Base-by-base conservation (phyloP, 2,329 filamentous ascomycete species). In the Trichophyton equinum region DNA sequence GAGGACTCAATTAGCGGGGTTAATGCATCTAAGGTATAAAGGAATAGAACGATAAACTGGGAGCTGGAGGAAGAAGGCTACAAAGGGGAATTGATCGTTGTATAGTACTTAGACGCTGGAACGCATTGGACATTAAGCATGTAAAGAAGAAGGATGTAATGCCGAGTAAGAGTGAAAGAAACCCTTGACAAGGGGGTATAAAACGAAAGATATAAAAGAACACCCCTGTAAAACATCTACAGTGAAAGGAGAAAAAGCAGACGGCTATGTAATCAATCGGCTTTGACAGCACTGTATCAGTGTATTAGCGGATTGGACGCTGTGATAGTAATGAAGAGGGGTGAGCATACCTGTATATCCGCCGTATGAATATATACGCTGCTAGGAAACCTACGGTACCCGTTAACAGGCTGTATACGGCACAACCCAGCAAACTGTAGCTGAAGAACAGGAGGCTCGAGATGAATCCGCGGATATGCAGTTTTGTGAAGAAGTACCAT, bases 371-470 rank as follows among this genome's bases (percentile, higher is more conserved):
- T 1, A 85, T 82, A 76, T 94, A 95, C 4, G 88, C 87, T 46
- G 87, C 86, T 73, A 95, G 73, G 73, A 95, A 95, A 1, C 90
- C 90, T 60, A 95, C 82, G 0, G 90, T 95, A 25, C 90, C 90
- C 8, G 86, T 90, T 64, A 94, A 76, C 57, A 95, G 76, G 0
- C 87, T 89, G 71, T 94, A 95, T 2, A 94, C 85, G 51, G 83
- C 81, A 72, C 89, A 95, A 0, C 88, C 89, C 67, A 95, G 81
- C 69, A 88, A 85, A 71, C 86, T 90, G 72, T 95, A 95, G 66
- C 82, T 84, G 74, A 95, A 95, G 76, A 95, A 95, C 38, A 95
- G 79, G 71, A 95, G 72, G 56, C 85, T 84, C 68, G 87, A 90
- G 51, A 91, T 82, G 65, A 92, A 87, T 4, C 90, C 90, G 4